Conservation (phyloP, 345 rosid genomes). For the Toxicodendron radicans region DNA sequence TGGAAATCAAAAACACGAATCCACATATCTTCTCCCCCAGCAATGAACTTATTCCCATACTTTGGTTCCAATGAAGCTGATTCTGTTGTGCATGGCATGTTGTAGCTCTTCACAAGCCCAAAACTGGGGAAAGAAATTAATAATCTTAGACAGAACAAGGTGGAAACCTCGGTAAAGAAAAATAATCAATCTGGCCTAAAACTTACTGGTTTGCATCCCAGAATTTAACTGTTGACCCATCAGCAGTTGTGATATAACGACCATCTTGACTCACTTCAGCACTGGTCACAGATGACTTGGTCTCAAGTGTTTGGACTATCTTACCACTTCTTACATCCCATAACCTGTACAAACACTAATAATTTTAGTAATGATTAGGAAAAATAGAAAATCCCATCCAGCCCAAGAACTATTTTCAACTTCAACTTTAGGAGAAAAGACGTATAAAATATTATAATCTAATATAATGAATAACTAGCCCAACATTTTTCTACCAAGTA, state of each 20-base stretch:
- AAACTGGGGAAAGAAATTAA: conserved; percentile 21
- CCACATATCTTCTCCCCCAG: conserved; percentile 98
- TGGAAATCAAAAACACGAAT: conserved; percentile 71
- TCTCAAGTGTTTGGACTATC: conserved; percentile 45
- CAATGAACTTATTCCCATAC: conserved; percentile 75
- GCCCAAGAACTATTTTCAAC: not conserved
- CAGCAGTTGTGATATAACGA: conserved; percentile 48
- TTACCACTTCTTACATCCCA: conserved; percentile 50
- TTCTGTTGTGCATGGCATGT: conserved; percentile 57
- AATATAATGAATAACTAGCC: not conserved
- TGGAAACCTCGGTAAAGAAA: not conserved
- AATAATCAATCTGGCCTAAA: not conserved
- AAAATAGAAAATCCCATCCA: not conserved
- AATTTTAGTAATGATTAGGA: not conserved
- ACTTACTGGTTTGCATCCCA: conserved; percentile 58
- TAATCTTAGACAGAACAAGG: not conserved
- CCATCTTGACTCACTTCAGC: conserved; percentile 54
- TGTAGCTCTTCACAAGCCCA: conserved; percentile 43
- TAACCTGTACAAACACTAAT: conserved; percentile 25
- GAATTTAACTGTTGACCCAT: conserved; percentile 41
- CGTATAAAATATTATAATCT: not conserved
- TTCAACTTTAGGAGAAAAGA: not conserved
- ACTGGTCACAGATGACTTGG: conserved; percentile 48
- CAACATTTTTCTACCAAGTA: not conserved
- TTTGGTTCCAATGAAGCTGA: conserved; percentile 83